Evolutionary conservation across 495 filamentous ascomycete species (phyloP).

Genomic region (Neurospora sp.): DNA sequence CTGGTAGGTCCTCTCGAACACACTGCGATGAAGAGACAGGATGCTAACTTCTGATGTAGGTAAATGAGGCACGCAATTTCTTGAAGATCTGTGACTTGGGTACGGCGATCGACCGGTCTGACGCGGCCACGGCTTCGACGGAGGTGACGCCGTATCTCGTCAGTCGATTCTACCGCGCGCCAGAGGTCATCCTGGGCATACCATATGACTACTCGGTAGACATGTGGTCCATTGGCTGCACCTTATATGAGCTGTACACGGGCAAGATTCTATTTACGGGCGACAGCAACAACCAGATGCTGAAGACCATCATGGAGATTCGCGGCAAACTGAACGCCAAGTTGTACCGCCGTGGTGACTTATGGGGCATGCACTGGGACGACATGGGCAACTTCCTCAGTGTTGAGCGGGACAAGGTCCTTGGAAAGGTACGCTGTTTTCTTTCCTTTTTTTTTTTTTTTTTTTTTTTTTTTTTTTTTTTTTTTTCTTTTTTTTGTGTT

Average conservation of each 20-base stretch:
- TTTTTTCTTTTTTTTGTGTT: conserved; percentile 9
- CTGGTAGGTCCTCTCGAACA: conserved; percentile 37
- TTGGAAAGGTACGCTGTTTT: conserved; percentile 53
- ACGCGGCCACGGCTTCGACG: conserved; percentile 52
- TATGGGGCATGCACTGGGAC: conserved; percentile 73
- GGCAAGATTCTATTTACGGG: conserved; percentile 96
- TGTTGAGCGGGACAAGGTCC: conserved; percentile 73
- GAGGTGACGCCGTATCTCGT: conserved; percentile 91
- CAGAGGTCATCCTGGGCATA: conserved; percentile 94
- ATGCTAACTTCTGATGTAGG: conserved; percentile 26
- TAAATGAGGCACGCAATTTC: conserved; percentile 72
- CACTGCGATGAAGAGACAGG: background rate
- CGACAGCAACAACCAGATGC: conserved; percentile 95
- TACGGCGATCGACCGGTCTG: conserved; percentile 79
- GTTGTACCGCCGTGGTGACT: conserved; percentile 66
- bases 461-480: conserved; percentile 9
- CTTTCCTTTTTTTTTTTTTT: conserved; percentile 9
- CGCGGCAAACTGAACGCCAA: conserved; percentile 86
- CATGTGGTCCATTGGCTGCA: conserved; percentile 96
- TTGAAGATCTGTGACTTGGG: conserved; percentile 95
- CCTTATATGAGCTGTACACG: conserved; percentile 91
- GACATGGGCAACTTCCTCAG: conserved; percentile 79
- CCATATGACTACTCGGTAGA: conserved; percentile 90
- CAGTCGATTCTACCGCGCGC: conserved; percentile 92
- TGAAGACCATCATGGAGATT: conserved; percentile 90